These are phyloP conservation scores for Epichloe elymi DNA, from an alignment of 2,329 filamentous ascomycete genomes.

Conservation along the genomic window DNA sequence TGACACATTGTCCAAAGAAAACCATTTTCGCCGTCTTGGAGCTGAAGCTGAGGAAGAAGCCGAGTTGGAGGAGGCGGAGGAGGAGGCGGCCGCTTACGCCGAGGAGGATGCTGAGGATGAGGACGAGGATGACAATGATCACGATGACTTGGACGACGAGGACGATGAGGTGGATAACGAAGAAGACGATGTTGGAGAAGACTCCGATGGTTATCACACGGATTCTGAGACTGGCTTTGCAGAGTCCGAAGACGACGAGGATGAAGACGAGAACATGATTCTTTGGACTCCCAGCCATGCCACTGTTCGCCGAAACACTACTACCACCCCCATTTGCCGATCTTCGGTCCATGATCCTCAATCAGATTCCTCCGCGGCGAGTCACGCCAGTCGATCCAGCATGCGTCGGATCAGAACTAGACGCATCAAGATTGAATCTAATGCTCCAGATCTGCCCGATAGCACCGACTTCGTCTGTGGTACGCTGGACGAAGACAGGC, in stretches of 20 bases:
- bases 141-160: constrained; percentile 35
- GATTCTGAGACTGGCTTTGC: constrained; percentile 57
- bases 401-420: constrained; percentile 15
- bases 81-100: constrained; percentile 27
- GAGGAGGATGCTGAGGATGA: constrained; percentile 36
- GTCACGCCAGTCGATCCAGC: constrained; percentile 16
- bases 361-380: constrained; percentile 50
- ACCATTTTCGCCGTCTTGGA: constrained; percentile 69
- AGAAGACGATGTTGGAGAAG: constrained; percentile 41
- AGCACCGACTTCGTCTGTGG: constrained; percentile 99
- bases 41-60: constrained; percentile 89
- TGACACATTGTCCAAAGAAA: constrained; percentile 84
- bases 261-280: constrained; percentile 50
- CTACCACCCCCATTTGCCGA: constrained; percentile 19
- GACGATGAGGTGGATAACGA: constrained; percentile 38
- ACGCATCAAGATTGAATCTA: constrained; percentile 19
- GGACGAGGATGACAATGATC: constrained; percentile 38
- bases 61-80: constrained; percentile 56
- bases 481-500: constrained; percentile 88
- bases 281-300: constrained; percentile 40
- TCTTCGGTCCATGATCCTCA: constrained; percentile 31
- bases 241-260: constrained; percentile 54
- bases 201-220: constrained; percentile 61
- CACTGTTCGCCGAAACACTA: constrained; percentile 23
- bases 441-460: constrained; percentile 77